Percentiles rank a stretch among this genome's conserved stretches.
Evolutionary conservation across 2,329 filamentous ascomycete species (phyloP).

Genomic region (Ophiostoma pallidulum): DNA sequence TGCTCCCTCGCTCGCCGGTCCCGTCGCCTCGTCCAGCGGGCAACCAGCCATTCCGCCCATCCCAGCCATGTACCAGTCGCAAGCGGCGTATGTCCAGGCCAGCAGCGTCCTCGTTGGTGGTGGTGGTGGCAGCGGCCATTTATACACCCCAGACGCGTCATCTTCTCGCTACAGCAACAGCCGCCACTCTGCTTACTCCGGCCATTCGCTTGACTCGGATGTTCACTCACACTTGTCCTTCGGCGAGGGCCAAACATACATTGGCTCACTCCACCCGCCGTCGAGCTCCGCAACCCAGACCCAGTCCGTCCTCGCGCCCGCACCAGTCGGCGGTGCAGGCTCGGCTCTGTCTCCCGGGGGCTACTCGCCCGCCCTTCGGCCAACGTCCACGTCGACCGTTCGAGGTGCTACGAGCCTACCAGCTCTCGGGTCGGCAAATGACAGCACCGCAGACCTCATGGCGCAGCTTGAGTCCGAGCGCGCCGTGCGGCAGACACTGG

Average conservation of each 20-base stretch:
- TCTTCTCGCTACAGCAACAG: constrained; percentile 28
- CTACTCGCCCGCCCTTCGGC: constrained; percentile 24
- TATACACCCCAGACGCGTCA: background rate
- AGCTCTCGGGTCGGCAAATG: constrained; percentile 24
- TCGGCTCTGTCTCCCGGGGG: constrained; percentile 6
- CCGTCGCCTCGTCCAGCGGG: background rate
- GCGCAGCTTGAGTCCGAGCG: constrained; percentile 49
- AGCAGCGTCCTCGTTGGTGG: too few species aligned
- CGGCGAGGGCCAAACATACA: constrained; percentile 36
- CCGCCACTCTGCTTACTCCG: constrained; percentile 29
- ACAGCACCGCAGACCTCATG: constrained; percentile 37
- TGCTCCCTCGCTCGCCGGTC: too few species aligned
- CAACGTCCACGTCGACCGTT: constrained; percentile 38
- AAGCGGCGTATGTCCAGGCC: constrained; percentile 19
- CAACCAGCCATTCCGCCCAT: constrained; percentile 17
- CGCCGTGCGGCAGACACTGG: constrained; percentile 44
- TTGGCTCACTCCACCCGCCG: constrained; percentile 33
- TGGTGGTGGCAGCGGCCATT: background rate
- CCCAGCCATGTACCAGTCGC: constrained; percentile 24
- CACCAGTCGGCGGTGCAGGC: background rate
- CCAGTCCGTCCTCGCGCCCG: constrained; percentile 14
- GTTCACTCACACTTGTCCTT: constrained; percentile 33
- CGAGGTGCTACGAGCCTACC: constrained; percentile 39
- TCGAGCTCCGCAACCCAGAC: constrained; percentile 24
- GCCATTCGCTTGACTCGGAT: constrained; percentile 14